Evolutionary conservation across 257 asterid species (phyloP), one percentile per base, ranked within the genome.

Genomic region (Haberlea rhodopensis): DNA sequence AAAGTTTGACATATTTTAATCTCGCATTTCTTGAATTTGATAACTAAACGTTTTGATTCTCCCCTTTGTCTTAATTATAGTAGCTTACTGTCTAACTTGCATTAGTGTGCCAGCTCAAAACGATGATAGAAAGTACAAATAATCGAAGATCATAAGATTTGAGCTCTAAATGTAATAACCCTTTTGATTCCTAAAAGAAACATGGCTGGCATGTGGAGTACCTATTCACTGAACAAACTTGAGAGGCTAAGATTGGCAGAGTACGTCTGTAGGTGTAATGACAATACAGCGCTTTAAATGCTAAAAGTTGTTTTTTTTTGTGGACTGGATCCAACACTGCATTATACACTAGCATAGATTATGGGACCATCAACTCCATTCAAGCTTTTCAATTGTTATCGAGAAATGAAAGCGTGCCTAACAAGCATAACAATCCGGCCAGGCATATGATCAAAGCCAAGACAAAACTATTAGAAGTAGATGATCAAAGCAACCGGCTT

Each of bases 241-340:
- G n/a, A n/a, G n/a, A n/a, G n/a, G n/a, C n/a, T 71, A 63, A 19
- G 37, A 68, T 49, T 56, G 53, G 43, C n/a, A 28, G n/a, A n/a
- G n/a, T n/a, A 7, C 62, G n/a, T n/a, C n/a, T n/a, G n/a, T 71
- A 20, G 53, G 15, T 51, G 43, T 61, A 63, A 66, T 4, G 71
- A 24, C 57, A 28, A 43, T 37, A 46, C 18, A 37, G 27, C 43
- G 49, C 66, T 68, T 74, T 77, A 72, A 75, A 69, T 71, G 76
- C 71, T 62, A 77, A 69, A 81, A 77, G 77, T 73, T 78, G 77
- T 63, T 72, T 24, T n/a, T n/a, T n/a, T 25, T 57, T 62, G 52
- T 61, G 60, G 22, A 60, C 57, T 31, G 52, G 26, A 59, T 37
- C 8, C 28, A 49, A 55, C 20, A 31, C 61, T 57, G 15, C 8